phyloP scores from a whole-genome alignment of 352 stramenopile species.

The Globisporangium radiosum region DNA sequence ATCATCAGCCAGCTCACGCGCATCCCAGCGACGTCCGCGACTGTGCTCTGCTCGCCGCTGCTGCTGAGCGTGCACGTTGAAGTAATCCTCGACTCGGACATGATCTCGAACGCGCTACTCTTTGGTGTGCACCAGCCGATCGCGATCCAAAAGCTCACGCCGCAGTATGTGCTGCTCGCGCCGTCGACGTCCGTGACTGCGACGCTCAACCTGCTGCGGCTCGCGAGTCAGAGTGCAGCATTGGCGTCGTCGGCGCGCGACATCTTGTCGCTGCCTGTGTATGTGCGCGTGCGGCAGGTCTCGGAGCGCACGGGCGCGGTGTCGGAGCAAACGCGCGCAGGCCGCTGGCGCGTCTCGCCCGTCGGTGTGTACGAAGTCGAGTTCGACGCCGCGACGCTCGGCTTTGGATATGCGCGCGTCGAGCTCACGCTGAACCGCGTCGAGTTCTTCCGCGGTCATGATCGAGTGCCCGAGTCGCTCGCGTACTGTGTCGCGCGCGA shows the following conservation, averaged over 20 bases:
- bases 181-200: constrained; percentile 28
- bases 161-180: constrained; percentile 53
- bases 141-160: constrained; percentile 36
- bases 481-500: constrained; percentile 49
- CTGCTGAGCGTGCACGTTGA: constrained; percentile 45
- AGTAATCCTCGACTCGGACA: constrained; percentile 51
- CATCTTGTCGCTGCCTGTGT: constrained; percentile 42
- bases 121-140: constrained; percentile 50
- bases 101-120: constrained; percentile 39
- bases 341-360: constrained; percentile 44
- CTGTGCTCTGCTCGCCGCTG: constrained; percentile 35
- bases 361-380: constrained; percentile 54
- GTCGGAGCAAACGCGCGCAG: constrained; percentile 45
- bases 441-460: constrained; percentile 41
- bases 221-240: constrained; percentile 17
- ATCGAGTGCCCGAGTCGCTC: constrained; percentile 29
- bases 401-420: constrained; percentile 37
- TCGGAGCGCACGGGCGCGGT: constrained; percentile 42
- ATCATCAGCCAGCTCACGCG: constrained; percentile 31
- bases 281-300: constrained; percentile 41
- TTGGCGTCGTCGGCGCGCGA: constrained; percentile 21
- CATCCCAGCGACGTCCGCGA: constrained; percentile 35
- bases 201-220: constrained; percentile 55
- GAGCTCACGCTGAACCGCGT: constrained; percentile 48
- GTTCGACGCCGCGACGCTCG: constrained; percentile 48